phyloP scores from a whole-genome alignment of 495 filamentous ascomycete species.

The Beverwykella pulmonaria region DNA sequence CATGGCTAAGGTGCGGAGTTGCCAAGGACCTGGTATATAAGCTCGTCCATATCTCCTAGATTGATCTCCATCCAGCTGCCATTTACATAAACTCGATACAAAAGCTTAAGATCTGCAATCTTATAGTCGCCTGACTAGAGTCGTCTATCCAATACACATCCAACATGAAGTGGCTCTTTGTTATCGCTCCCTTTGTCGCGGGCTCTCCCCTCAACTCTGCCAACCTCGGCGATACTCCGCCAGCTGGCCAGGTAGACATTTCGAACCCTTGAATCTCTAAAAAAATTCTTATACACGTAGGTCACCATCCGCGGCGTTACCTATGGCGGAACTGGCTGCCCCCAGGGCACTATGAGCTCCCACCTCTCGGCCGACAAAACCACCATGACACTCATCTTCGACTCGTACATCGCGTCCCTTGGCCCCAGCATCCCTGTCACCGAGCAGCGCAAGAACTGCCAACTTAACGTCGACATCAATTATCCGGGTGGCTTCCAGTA shows the following conservation, averaged over 20 bases:
- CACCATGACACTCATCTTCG: constrained; percentile 54
- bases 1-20: constrained; percentile 10
- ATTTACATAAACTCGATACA: constrained; percentile 8
- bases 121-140: constrained; percentile 2
- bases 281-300: too few species aligned
- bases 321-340: constrained; percentile 61
- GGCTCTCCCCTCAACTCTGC: constrained; percentile 22
- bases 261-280: background rate
- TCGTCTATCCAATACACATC: constrained; percentile 3
- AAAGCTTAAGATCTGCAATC: constrained; percentile 1
- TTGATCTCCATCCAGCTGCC: constrained; percentile 33
- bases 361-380: constrained; percentile 57
- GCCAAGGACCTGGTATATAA: constrained; percentile 33
- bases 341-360: constrained; percentile 54
- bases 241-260: too few species aligned
- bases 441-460: constrained; percentile 55
- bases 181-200: constrained; percentile 30
- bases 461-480: constrained; percentile 53
- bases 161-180: constrained; percentile 40
- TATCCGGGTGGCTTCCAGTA: constrained; percentile 58
- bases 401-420: constrained; percentile 51
- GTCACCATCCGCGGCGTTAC: constrained; percentile 47
- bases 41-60: constrained; percentile 17
- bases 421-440: constrained; percentile 47
- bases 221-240: too few species aligned